These are phyloP conservation scores for Mycotypha africana DNA, from an alignment of 371 early-diverging fungal genomes.

Conservation along the genomic window DNA sequence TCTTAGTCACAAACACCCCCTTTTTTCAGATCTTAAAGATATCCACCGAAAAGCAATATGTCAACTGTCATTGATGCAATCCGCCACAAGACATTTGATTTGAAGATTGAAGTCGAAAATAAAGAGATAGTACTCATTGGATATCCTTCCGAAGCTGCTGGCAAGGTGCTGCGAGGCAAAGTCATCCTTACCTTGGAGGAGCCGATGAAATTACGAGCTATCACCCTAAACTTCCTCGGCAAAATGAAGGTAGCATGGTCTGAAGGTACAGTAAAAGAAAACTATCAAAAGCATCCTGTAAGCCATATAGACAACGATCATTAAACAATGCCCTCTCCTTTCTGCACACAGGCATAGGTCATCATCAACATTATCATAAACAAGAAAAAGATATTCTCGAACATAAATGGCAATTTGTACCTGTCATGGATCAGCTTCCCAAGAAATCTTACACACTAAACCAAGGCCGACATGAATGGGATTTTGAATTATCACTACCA, in stretches of 20 bases:
- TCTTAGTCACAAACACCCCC: no score
- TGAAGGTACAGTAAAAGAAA: constrained; percentile 26
- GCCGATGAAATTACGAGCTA: constrained; percentile 19
- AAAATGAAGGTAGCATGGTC: constrained; percentile 31
- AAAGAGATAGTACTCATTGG: constrained; percentile 23
- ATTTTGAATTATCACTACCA: constrained; percentile 25
- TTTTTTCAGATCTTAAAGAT: no score
- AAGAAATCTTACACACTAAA: constrained; percentile 11
- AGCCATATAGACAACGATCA: not conserved
- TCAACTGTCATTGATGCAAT: constrained; percentile 6
- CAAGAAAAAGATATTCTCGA: constrained; percentile 9
- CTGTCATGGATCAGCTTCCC: constrained; percentile 8
- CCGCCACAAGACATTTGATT: constrained; percentile 18
- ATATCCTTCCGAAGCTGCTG: constrained; percentile 15
- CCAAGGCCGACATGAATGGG: constrained; percentile 20
- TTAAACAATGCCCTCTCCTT: no score
- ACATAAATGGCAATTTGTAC: constrained; percentile 30
- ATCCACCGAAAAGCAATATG: no score
- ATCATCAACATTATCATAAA: constrained; percentile 25
- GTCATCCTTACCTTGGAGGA: constrained; percentile 13
- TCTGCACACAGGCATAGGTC: constrained; percentile 23
- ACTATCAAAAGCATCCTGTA: not conserved
- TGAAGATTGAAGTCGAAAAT: constrained; percentile 24
- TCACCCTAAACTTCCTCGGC: constrained; percentile 17
- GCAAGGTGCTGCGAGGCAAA: constrained; percentile 17